Base-by-base conservation (phyloP, 179 eudicot species). In the Silene vulgaris region DNA sequence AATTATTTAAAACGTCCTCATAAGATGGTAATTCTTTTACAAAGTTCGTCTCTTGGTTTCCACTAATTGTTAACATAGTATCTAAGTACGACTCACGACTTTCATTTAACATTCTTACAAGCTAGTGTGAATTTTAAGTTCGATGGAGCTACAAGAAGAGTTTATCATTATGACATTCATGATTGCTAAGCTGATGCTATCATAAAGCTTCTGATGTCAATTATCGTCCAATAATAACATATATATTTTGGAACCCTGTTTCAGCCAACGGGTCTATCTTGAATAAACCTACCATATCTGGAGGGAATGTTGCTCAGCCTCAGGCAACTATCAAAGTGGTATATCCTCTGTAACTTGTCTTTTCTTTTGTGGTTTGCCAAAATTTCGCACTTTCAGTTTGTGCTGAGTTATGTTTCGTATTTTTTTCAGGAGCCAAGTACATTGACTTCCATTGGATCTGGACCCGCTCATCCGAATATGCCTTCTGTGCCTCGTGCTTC, bases 251-350 rank as follows among this genome's bases (percentile, higher is more conserved):
- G 8, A 40, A 40, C 43, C 80, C 62, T 52, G 2, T 52, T 81
- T 75, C 89, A 93, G 97, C 74, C 12, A 91, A 86, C 82, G 97
- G 82, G 65, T 75, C 90, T 69, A 69, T 86, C 59, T 74, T 87
- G 86, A 88, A 77, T 72, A 86, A 87, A 74, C 92, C 87, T 43
- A 78, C 96, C 17, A 54, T 84, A 16, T 77, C 88, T 35, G 77
- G 73, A 11, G 93, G 90, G 73, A 89, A 71, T 69, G 82, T 84
- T 26, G 84, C 90, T 57, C 91, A 87, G 77, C 87, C 91, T 62
- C 91, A 87, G 76, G 88, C 91, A 61, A 88, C 90, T 83, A 96
- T 93, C 11, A 91, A 93, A 91, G 85, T 88, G 69, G 98, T 93
- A 88, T 86, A 90, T 30, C 78, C 59, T 74, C 75, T 66, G 40